Conservation (phyloP, 2,329 filamentous ascomycete genomes). For the Exophiala viscosa region DNA sequence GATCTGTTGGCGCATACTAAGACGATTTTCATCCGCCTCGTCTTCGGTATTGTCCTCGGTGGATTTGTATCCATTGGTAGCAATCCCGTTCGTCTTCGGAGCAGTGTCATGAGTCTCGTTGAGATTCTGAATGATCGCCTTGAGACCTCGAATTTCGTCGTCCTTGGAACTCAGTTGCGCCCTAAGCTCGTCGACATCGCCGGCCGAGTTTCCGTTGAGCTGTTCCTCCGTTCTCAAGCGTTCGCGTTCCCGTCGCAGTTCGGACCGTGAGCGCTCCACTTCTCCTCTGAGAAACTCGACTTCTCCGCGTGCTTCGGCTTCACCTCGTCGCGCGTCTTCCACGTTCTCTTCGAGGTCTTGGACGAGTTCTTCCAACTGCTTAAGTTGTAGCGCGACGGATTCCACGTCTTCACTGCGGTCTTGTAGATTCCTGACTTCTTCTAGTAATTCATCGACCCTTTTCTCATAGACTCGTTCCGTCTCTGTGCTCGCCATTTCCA, state of each 20-base stretch:
- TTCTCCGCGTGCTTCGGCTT: conserved; percentile 91
- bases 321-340: conserved; percentile 87
- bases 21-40: conserved; percentile 55
- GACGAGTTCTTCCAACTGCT: conserved; percentile 92
- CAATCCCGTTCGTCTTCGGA: conserved; percentile 29
- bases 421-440: conserved; percentile 77
- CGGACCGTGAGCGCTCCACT: conserved; percentile 83
- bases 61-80: conserved; percentile 20
- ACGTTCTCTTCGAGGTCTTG: conserved; percentile 95
- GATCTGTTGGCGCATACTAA: conserved; percentile 73
- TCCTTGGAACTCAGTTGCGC: conserved; percentile 77
- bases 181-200: conserved; percentile 25
- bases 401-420: conserved; percentile 81
- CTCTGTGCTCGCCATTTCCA: conserved; percentile 92
- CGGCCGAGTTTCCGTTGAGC: conserved; percentile 31
- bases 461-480: conserved; percentile 88
- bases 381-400: conserved; percentile 82
- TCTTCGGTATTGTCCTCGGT: conserved; percentile 34
- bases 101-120: conserved; percentile 63
- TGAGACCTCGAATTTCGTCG: conserved; percentile 93
- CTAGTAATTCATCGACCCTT: conserved; percentile 58
- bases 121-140: conserved; percentile 95
- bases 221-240: conserved; percentile 58
- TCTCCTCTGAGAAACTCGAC: conserved; percentile 94
- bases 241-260: conserved; percentile 82